These are phyloP conservation scores for Dactylorhiza incarnata DNA, from an alignment of 106 monocot species.

Conservation along the genomic window DNA sequence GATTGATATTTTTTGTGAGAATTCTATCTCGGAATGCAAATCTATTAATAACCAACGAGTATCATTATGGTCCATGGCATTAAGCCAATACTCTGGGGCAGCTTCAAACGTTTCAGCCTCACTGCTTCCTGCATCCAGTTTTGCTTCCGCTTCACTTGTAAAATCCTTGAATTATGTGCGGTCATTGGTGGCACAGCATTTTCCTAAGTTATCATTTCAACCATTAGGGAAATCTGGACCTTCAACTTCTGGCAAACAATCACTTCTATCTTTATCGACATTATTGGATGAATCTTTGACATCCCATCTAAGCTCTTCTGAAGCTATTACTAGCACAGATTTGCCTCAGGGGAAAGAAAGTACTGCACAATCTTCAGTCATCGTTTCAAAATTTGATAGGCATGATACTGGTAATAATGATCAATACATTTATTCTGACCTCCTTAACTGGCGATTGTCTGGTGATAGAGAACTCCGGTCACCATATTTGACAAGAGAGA, in stretches of 20 bases:
- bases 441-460: slow-evolving; percentile 69
- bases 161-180: slow-evolving; percentile 93
- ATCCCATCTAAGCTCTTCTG: slow-evolving; percentile 48
- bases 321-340: slow-evolving; percentile 37
- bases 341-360: slow-evolving; percentile 40
- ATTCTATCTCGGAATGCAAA: slow-evolving; percentile 62
- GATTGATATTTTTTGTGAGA: slow-evolving; percentile 80
- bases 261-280: slow-evolving; percentile 64
- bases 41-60: slow-evolving; percentile 29
- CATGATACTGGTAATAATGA: slow-evolving; percentile 27
- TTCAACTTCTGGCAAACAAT: slow-evolving; percentile 42
- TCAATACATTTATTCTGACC: slow-evolving; percentile 57
- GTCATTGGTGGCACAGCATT: slow-evolving; percentile 78
- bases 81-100: slow-evolving; percentile 23
- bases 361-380: slow-evolving; percentile 24
- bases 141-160: slow-evolving; percentile 67
- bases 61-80: slow-evolving; percentile 31
- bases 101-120: slow-evolving; percentile 18
- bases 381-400: slow-evolving; percentile 24
- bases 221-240: slow-evolving; percentile 41
- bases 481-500: slow-evolving; percentile 25
- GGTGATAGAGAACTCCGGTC: slow-evolving; percentile 37
- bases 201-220: slow-evolving; percentile 77
- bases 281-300: slow-evolving; percentile 58
- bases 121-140: slow-evolving; percentile 32